These are phyloP conservation scores for Auricularia heimuer DNA, from an alignment of 768 basidiomycete species.

Conservation along the genomic window DNA sequence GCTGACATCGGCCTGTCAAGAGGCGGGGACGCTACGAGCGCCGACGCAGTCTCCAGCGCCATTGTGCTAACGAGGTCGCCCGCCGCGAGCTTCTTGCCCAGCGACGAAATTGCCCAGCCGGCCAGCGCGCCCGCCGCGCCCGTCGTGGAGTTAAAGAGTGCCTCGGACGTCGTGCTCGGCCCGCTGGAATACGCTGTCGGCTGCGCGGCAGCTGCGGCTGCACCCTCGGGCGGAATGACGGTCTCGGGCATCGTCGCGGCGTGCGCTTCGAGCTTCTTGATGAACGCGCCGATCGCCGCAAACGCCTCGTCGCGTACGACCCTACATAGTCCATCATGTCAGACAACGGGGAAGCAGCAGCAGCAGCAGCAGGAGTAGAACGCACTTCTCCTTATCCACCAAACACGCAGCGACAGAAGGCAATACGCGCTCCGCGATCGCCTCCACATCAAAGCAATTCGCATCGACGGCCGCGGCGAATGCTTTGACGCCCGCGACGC, in stretches of 20 bases:
- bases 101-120: constrained; percentile 90
- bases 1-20: constrained; percentile 35
- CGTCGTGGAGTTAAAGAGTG: constrained; percentile 74
- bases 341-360: no score
- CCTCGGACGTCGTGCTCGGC: constrained; percentile 21
- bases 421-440: constrained; percentile 81
- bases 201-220: constrained; percentile 11
- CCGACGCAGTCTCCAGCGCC: not conserved
- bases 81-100: constrained; percentile 47
- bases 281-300: constrained; percentile 81
- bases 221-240: constrained; percentile 21
- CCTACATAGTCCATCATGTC: constrained; percentile 30
- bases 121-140: constrained; percentile 88
- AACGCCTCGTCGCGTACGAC: constrained; percentile 93
- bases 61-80: not conserved
- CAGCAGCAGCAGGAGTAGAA: not conserved
- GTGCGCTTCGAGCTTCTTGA: constrained; percentile 73
- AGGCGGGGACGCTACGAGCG: constrained; percentile 11
- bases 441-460: constrained; percentile 69
- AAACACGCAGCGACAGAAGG: constrained; percentile 72
- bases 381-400: constrained; percentile 90
- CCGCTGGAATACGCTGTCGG: constrained; percentile 14
- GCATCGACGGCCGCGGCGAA: constrained; percentile 84
- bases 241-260: constrained; percentile 71
- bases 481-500: constrained; percentile 91